Base-by-base conservation (phyloP, 805 yeast genomes). In the Ogataea siamensis region DNA sequence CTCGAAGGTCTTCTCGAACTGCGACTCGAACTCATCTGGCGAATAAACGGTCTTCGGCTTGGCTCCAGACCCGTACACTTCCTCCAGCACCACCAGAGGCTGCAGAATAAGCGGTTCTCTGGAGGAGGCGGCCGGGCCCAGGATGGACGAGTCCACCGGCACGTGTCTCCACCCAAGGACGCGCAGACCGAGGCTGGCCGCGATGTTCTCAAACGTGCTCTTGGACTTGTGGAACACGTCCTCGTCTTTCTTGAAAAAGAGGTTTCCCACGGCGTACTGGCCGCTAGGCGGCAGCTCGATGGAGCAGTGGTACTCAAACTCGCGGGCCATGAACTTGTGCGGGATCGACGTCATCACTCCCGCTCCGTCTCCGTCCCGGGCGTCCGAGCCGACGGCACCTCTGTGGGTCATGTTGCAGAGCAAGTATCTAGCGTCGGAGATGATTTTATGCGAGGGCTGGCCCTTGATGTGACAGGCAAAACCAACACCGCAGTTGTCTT, bases 401-500 rank as follows among this genome's bases (percentile, higher is more conserved):
- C 99, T 80, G 65, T 91, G 99, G 45, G 97, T 86, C 99, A 91
- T 93, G 68, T 93, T 91, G 70, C 98, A 89, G 39, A 91, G 78
- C 55, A 91, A 69, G 58, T 76, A 78, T 51, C 79, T 72, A 28
- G 96, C 96, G 67, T 93, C 98, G 28, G 94, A 80, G 43, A 91
- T 88, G 53, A 91, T 87, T 60, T 89, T 88, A 70, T 93, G 99
- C 37, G 94, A 82, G 18, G 80, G 76, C 20, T 71, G 60, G 40
- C 97, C 97, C 63, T 88, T 87, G 67, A 89, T 83, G 68, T 91
- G 87, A 62, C 97, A 87, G 32, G 95, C 87, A 65, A 91, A 91
- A 46, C 99, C 99, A 34, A 93, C 98, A 69, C 99, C 99, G 74
- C 99, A 91, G 33, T 97, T 96, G 58, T 91, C 99, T 57, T 87